Evolutionary conservation across 108 stramenopile genomes (phyloP), one percentile per base, ranked within the genome.

Genomic region (Cyclotella sp.): DNA sequence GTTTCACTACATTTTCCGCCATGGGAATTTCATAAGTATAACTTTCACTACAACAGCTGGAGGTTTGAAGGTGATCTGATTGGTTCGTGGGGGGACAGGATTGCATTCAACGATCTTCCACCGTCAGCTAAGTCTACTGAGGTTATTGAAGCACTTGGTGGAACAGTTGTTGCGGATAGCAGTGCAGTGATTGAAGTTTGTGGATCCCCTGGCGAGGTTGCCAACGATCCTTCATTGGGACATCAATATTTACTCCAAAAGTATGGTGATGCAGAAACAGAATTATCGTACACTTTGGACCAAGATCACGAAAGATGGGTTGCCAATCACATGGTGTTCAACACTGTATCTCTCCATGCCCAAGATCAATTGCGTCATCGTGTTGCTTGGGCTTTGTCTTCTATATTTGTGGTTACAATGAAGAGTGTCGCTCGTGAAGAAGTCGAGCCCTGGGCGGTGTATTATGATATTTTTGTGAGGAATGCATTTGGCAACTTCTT

Each of bases 371-470:
- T 87, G 19, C 66, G 86, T 13, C 86, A 87, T 40, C 69, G 86
- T n/a, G 80, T 87, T 9, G 83, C 86, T n/a, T 87, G 82, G 82
- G 86, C 76, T 5, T 77, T 87, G 24, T 63, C 83, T 24, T 64
- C 63, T 16, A 82, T 84, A 29, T 79, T 73, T 46, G 80, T 80
- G 0, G 77, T 91, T 21, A 26, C 66, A 24, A 52, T 54, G 73
- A 70, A 22, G 52, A 58, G 42, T 15, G 59, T 75, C 46, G 58
- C 45, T 26, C 39, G 66, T 46, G 59, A 59, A 15, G 65, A 63
- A 69, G 47, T 51, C 63, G 85, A 86, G 60, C 55, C 54, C 15
- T 86, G 62, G 63, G 41, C 45, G 14, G 41, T 53, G 0, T 87
- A 74, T 40, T 82, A 87, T 70, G 86, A 87, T 51, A 87, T 87